Base-by-base conservation (phyloP, 768 basidiomycete species). In the Leccinellum albellum region DNA sequence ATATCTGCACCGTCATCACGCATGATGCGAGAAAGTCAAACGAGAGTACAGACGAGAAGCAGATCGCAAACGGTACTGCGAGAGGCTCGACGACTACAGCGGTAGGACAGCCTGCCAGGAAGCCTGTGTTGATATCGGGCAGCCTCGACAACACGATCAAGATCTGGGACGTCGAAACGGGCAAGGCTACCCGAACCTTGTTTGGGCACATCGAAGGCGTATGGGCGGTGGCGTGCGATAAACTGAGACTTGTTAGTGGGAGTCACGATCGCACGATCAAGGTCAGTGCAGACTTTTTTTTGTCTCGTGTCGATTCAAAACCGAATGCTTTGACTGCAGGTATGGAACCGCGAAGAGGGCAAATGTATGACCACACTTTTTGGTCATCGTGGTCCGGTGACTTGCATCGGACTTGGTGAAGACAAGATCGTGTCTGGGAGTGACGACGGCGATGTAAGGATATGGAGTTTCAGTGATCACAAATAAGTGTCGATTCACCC, bases 171-270 rank as follows among this genome's bases (percentile, higher is more conserved):
- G 84, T 98, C 26, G 92, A 95, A 64, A 83, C 86, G 1, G 93
- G 88, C 40, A 84, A 87, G 65, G 79, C 86, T 23, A 75, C 82
- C 49, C 79, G 83, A 66, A 98, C 97, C 42, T 81, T 95, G 60
- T 99, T 99, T 70, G 97, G 95, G 1, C 95, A 98, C 71, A 94
- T 98, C 64, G 97, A 99, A 69, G 97, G 97, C 53, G 94, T 99
- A 17, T 99, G 97, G 97, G 87, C 86, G 3, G 89, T 98, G 29
- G 94, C 93, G 23, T 86, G 88, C 62, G 94, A 99, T 72, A 89
- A 93, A 68, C 78, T 98, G 66, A 79, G 96, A 53, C 76, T 99
- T 50, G 94, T 94, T 24, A 94, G 91, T 53, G 95, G 86, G 7
- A 95, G 93, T 66, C 96, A 98, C 68, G 94, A 97, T 74, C 83